These are phyloP conservation scores for Durusdinium trenchii DNA, from an alignment of 73 alveolate species.

Conservation along the genomic window DNA sequence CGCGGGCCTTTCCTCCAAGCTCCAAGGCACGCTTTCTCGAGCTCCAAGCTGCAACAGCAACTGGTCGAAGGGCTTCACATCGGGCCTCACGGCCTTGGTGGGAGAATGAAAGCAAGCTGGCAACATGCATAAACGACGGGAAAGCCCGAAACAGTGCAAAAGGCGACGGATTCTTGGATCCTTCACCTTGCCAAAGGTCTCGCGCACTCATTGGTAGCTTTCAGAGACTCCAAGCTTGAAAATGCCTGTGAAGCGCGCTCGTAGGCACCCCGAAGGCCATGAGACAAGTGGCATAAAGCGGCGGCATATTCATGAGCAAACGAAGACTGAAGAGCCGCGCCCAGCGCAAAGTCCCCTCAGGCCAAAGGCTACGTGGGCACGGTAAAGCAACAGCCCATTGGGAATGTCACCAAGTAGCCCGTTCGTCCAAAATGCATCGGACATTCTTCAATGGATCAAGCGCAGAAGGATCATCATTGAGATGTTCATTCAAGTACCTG, in stretches of 20 bases:
- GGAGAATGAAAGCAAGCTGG: too few relatives aligned
- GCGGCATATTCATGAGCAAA: constrained; percentile 28
- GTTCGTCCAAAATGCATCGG: neutral
- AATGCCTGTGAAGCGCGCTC: too few relatives aligned
- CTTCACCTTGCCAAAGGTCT: too few relatives aligned
- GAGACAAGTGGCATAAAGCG: constrained; percentile 1
- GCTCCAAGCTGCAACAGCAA: constrained; percentile 17
- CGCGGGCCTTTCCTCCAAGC: neutral
- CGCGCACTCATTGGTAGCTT: too few relatives aligned
- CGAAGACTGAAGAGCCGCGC: constrained; percentile 38
- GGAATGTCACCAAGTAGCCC: too few relatives aligned
- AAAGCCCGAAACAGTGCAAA: too few relatives aligned
- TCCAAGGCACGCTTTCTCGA: neutral
- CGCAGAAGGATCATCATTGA: neutral
- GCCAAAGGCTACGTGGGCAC: too few relatives aligned
- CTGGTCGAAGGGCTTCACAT: constrained; percentile 14
- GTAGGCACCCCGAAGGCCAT: too few relatives aligned
- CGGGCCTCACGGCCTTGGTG: constrained; percentile 9
- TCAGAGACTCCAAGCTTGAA: too few relatives aligned
- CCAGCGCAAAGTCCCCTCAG: neutral
- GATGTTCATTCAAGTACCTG: neutral
- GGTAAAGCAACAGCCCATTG: too few relatives aligned
- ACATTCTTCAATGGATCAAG: neutral
- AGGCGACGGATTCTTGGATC: too few relatives aligned
- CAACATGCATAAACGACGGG: too few relatives aligned